These are phyloP conservation scores for Alternaria atra DNA, from an alignment of 2,329 filamentous ascomycete species.

Conservation along the genomic window DNA sequence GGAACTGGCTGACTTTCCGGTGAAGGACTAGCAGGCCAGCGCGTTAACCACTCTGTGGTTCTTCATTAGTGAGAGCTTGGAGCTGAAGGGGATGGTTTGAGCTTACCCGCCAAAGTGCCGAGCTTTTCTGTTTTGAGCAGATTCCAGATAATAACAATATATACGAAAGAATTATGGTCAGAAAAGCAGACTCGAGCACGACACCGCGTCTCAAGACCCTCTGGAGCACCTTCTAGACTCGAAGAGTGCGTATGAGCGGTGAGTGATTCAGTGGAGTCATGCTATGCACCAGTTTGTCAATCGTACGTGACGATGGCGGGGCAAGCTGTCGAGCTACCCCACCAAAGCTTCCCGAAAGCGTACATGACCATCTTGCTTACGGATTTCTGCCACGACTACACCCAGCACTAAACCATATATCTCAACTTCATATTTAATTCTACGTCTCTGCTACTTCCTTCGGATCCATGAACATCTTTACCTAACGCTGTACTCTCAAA, in stretches of 20 bases:
- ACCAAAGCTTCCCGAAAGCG: background rate
- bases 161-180: background rate
- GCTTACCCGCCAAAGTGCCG: constrained; percentile 16
- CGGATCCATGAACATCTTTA: background rate
- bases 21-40: constrained; percentile 35
- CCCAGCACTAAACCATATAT: background rate
- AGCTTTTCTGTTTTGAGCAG: background rate
- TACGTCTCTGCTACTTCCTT: background rate
- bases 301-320: background rate
- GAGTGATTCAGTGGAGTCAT: background rate
- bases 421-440: background rate
- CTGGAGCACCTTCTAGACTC: background rate
- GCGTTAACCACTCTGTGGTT: constrained; percentile 34
- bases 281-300: background rate
- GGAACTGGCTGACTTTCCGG: constrained; percentile 35
- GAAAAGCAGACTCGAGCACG: background rate
- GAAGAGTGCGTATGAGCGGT: background rate
- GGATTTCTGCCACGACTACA: background rate
- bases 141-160: accelerated
- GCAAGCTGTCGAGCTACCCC: background rate
- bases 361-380: background rate
- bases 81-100: background rate
- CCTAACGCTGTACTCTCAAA: background rate
- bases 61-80: background rate
- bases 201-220: no score